Conservation (phyloP, 352 stramenopile species). For the Globisporangium emineosum region DNA sequence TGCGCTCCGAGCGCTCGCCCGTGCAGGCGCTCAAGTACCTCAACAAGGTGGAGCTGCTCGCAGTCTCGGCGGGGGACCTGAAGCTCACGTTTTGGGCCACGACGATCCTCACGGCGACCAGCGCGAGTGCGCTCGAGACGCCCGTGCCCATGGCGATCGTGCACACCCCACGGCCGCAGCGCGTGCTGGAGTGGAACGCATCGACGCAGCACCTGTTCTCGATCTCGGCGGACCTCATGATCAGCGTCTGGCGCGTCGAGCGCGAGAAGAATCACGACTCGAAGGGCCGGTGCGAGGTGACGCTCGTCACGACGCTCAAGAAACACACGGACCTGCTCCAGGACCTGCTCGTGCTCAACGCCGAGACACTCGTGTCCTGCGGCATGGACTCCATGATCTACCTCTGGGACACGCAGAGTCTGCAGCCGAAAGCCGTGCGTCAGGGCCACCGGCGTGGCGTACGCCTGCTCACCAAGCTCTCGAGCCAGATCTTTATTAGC, state of each 20-base stretch:
- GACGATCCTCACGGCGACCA: constrained; percentile 56
- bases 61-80: constrained; percentile 66
- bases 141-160: constrained; percentile 60
- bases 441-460: constrained; percentile 63
- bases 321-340: constrained; percentile 72
- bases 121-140: constrained; percentile 58
- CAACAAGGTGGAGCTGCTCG: constrained; percentile 50
- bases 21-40: constrained; percentile 76
- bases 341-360: constrained; percentile 69
- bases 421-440: constrained; percentile 43
- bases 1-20: constrained; percentile 69
- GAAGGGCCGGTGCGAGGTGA: constrained; percentile 51
- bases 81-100: constrained; percentile 80
- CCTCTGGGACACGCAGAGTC: constrained; percentile 58
- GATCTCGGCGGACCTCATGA: constrained; percentile 68
- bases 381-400: constrained; percentile 78
- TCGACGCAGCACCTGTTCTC: constrained; percentile 54
- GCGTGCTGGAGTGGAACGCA: constrained; percentile 69
- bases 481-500: constrained; percentile 66
- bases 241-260: constrained; percentile 58
- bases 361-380: constrained; percentile 63
- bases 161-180: constrained; percentile 62
- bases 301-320: constrained; percentile 50
- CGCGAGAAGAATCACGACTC: constrained; percentile 33
- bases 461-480: constrained; percentile 57